phyloP scores from a whole-genome alignment of 805 yeast genomes.

The Hanseniaspora guilliermondii region DNA sequence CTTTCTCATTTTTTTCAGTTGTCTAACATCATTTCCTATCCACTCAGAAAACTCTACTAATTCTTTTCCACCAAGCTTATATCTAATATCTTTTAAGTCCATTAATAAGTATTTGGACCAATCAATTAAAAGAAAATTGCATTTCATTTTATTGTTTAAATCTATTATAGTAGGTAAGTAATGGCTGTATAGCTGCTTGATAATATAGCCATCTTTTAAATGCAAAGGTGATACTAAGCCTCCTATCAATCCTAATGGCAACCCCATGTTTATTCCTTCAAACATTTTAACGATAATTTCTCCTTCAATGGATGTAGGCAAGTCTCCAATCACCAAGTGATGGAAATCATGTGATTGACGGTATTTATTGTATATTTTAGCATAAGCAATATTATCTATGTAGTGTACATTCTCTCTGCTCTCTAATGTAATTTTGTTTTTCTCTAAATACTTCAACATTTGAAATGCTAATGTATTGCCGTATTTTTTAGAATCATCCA shows the following conservation, averaged over 20 bases:
- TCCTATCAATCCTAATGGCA: conserved; percentile 92
- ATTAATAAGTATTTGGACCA: conserved; percentile 77
- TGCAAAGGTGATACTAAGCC: conserved; percentile 81
- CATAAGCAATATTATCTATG: conserved; percentile 80
- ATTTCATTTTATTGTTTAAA: conserved; percentile 54
- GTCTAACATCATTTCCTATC: conserved; percentile 60
- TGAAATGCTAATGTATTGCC: conserved; percentile 59
- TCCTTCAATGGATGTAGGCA: conserved; percentile 90
- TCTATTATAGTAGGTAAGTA: conserved; percentile 44
- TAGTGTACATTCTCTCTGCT: conserved; percentile 79
- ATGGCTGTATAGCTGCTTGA: conserved; percentile 51
- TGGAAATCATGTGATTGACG: conserved; percentile 96
- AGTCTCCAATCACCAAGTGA: conserved; percentile 69
- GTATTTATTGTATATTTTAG: conserved; percentile 85
- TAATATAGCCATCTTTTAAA: conserved; percentile 53
- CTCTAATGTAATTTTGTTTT: conserved; percentile 87
- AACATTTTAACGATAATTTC: conserved; percentile 87
- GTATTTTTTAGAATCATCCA: conserved; percentile 35
- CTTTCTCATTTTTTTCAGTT: conserved; percentile 35
- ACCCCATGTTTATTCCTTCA: conserved; percentile 81
- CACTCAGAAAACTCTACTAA: conserved; percentile 8
- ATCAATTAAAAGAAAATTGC: conserved; percentile 62
- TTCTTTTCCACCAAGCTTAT: conserved; percentile 38
- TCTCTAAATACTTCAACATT: conserved; percentile 70
- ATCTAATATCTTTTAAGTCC: conserved; percentile 61